phyloP scores from a whole-genome alignment of 345 rosid species.

The rapeseed (Brassica napus) region Da-Ae NC_063447.1:58315001-58315500 shows the following conservation, averaged over 20 bases:
- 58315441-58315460: neutral
- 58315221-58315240: neutral
- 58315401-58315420: neutral
- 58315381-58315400: neutral
- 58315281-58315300: neutral
- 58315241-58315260: neutral
- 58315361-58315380: neutral
- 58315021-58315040: constrained; percentile 45
- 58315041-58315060: constrained; percentile 8
- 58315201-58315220: constrained; percentile 5
- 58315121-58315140: constrained; percentile 31
- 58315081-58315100: neutral
- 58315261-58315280: neutral
- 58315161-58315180: constrained; percentile 1
- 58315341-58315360: neutral
- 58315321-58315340: neutral
- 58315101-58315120: constrained; percentile 36
- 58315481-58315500: neutral
- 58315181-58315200: constrained; percentile 2
- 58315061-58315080: neutral
- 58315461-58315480: neutral
- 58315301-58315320: neutral
- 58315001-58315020: constrained; percentile 40
- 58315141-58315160: constrained; percentile 5
- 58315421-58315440: neutral